These are phyloP conservation scores for Acarospora socialis DNA, from an alignment of 2,329 filamentous ascomycete species.

Conservation along the genomic window DNA sequence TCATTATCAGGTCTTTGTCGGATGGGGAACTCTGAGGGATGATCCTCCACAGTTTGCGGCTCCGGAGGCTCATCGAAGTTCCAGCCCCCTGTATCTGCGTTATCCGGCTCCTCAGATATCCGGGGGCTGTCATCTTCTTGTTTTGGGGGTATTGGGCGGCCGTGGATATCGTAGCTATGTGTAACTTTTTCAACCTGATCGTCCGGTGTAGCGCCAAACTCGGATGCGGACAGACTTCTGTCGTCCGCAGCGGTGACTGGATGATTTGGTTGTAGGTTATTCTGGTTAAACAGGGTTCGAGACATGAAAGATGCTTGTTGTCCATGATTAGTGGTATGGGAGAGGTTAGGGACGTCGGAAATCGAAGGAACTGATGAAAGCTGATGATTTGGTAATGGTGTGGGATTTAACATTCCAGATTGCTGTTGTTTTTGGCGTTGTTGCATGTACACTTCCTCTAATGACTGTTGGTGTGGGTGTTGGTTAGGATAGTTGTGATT, in stretches of 20 bases:
- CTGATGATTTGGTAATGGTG: constrained; percentile 45
- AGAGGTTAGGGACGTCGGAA: constrained; percentile 25
- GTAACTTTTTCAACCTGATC: constrained; percentile 44
- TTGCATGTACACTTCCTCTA: constrained; percentile 46
- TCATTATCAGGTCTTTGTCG: constrained; percentile 68
- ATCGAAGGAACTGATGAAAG: constrained; percentile 38
- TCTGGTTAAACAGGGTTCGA: constrained; percentile 28
- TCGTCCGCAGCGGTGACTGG: constrained; percentile 42
- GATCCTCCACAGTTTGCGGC: constrained; percentile 30
- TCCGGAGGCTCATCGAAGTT: constrained; percentile 75
- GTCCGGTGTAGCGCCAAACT: constrained; percentile 32
- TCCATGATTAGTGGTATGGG: constrained; percentile 28
- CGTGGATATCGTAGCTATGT: constrained; percentile 44
- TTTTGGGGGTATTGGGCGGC: constrained; percentile 33
- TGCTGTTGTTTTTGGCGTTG: constrained; percentile 41
- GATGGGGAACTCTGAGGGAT: constrained; percentile 32
- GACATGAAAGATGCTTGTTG: constrained; percentile 24
- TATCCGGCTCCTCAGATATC: constrained; percentile 32
- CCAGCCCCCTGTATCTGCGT: constrained; percentile 62
- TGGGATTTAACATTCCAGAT: constrained; percentile 35
- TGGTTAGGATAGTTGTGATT: constrained; percentile 34
- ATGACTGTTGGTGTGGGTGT: constrained; percentile 35
- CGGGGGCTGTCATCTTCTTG: constrained; percentile 29
- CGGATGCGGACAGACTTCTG: constrained; percentile 27
- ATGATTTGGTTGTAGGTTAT: constrained; percentile 29